Base-by-base conservation (phyloP, 495 filamentous ascomycete species). In the Lasiosphaeria miniovina region DNA sequence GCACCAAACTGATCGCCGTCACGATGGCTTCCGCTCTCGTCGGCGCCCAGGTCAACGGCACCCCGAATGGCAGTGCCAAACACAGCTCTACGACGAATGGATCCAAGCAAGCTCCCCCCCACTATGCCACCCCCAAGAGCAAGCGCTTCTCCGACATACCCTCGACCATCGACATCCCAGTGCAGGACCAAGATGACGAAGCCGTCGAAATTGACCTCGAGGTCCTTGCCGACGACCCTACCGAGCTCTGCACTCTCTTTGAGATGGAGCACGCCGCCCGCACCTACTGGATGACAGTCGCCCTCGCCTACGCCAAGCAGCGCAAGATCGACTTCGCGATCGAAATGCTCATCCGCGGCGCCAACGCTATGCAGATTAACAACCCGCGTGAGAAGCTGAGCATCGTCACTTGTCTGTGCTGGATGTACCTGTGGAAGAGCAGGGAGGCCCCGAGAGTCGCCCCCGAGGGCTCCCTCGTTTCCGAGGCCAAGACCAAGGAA, bases 301-400 rank as follows among this genome's bases (percentile, higher is more conserved):
- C 94, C 36, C 82, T 97, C 38, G 95, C 93, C n/a, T 98, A 98
- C 68, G 93, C 93, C 33, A 98, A 97, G 75, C 91, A 96, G 72
- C 84, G 87, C 41, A 93, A 96, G 74, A 82, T 92, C 48, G 91
- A 96, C 64, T 90, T 91, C 74, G 94, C 94, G 46, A 93, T 98
- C 65, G 93, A 97, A 71, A 94, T 98, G 65, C 78, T 98, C 57
- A 84, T 86, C 46, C 91, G 91, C 63, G 92, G 92, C 52, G 78
- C 93, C 55, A 82, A 82, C 51, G 91, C 87, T 32, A 83, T 95
- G 70, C 82, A 85, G 41, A 78, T 81, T 55, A 86, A 83, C 49
- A 85, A 85, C 49, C 83, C 85, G 17, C 88, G 93, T 54, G 94
- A 98, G 75, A 91, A 88, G 72, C 82, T 98, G 54, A 89, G 87